These are phyloP conservation scores for Blastomyces gilchristii DNA, from an alignment of 2,329 filamentous ascomycete species.

Conservation along the genomic window DNA sequence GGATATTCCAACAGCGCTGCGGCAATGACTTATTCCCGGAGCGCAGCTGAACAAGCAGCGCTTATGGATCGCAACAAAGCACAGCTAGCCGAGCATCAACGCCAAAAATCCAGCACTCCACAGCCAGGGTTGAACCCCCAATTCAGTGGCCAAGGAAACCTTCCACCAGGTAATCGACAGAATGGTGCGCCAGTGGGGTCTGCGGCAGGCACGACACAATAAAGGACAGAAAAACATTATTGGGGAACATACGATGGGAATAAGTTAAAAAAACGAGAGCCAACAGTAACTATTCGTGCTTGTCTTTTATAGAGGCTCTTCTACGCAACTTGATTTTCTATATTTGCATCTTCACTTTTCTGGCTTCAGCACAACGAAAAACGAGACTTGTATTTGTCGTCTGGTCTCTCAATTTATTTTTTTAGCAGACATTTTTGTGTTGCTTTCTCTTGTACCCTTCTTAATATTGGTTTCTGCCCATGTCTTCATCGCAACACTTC, in stretches of 20 bases:
- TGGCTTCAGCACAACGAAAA: not conserved
- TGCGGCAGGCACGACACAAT: slow-evolving; percentile 1
- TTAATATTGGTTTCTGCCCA: slow-evolving; percentile 14
- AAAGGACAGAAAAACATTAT: not conserved
- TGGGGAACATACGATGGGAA: not conserved
- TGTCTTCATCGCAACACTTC: slow-evolving; percentile 14
- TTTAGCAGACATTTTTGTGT: not conserved
- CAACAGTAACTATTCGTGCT: not conserved
- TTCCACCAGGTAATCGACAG: slow-evolving; percentile 5
- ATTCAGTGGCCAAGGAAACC: slow-evolving; percentile 9
- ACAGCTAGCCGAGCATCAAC: slow-evolving; percentile 27
- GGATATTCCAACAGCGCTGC: slow-evolving; percentile 29
- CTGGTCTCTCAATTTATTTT: not conserved
- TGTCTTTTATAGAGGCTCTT: slow-evolving; percentile 1
- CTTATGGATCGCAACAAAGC: slow-evolving; percentile 31
- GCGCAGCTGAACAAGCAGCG: slow-evolving; percentile 32
- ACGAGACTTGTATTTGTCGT: slow-evolving; percentile 1
- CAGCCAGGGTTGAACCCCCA: slow-evolving; percentile 18
- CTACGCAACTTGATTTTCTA: not conserved
- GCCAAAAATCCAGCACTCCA: slow-evolving; percentile 27
- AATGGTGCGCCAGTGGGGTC: not conserved
- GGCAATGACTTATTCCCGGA: slow-evolving; percentile 29
- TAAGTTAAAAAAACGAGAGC: not conserved
- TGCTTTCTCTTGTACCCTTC: slow-evolving; percentile 6
- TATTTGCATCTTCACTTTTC: not conserved